A percentile compares a stretch with the other conserved stretches of the same genome.
These are phyloP conservation scores for Sclerotinia minor DNA, from an alignment of 2,329 filamentous ascomycete genomes.

Conservation along the genomic window DNA sequence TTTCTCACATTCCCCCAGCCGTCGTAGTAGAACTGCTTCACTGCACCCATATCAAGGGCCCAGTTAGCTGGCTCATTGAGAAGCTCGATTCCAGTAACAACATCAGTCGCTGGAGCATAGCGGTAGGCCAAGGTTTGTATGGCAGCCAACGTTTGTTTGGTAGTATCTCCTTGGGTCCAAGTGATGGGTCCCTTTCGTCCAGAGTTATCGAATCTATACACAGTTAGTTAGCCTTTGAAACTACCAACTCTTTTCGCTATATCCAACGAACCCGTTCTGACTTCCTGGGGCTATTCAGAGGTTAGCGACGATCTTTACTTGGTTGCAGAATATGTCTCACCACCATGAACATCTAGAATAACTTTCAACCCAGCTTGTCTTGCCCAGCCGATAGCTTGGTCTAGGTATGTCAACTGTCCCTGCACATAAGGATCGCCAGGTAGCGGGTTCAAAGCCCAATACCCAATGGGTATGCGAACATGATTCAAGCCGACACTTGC, in stretches of 20 bases:
- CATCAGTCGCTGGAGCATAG: slow-evolving; percentile 45
- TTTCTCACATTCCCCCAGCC: slow-evolving; percentile 51
- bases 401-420: slow-evolving; percentile 59
- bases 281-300: slow-evolving; percentile 53
- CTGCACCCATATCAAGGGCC: slow-evolving; percentile 41
- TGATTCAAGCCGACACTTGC: slow-evolving; percentile 56
- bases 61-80: slow-evolving; percentile 45
- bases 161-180: slow-evolving; percentile 50
- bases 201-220: slow-evolving; percentile 58
- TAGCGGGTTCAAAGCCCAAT: slow-evolving; percentile 59
- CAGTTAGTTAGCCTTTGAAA: slow-evolving; percentile 1
- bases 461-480: slow-evolving; percentile 65
- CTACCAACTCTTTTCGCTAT: background rate
- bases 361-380: slow-evolving; percentile 59
- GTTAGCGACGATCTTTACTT: slow-evolving; percentile 15
- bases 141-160: slow-evolving; percentile 43
- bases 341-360: slow-evolving; percentile 67
- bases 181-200: slow-evolving; percentile 51
- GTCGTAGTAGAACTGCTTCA: slow-evolving; percentile 51
- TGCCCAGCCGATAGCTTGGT: slow-evolving; percentile 60
- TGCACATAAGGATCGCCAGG: slow-evolving; percentile 61
- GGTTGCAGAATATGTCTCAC: slow-evolving; percentile 43
- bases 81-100: slow-evolving; percentile 48
- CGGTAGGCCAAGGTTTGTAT: slow-evolving; percentile 45
- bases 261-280: slow-evolving; percentile 53